Base-by-base conservation (phyloP, 106 monocot genomes). In the Platanthera zijinensis region DNA sequence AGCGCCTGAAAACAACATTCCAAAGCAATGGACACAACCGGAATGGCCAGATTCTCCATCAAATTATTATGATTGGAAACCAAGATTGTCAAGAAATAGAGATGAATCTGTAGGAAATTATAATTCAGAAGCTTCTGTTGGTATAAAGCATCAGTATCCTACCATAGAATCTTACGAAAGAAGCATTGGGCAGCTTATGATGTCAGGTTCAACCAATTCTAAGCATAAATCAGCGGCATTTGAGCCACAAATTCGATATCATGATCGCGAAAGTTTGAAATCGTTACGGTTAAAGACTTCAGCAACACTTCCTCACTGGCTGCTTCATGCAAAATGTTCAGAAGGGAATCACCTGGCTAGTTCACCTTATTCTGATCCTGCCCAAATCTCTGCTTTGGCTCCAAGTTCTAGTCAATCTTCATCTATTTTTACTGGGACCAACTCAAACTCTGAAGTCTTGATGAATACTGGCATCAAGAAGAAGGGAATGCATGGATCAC, bases 221-320 rank as follows among this genome's bases (percentile, higher is more conserved):
- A 81, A 83, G 50, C 79, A 80, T 51, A 81, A 32, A 52, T 51
- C 63, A 83, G 68, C 82, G 52, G 62, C 73, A 71, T 52, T 57
- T 64, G 19, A 64, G 18, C 77, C 76, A 15, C 63, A 82, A 7
- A 22, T 81, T 79, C 75, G 7, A 18, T 72, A 50, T 11, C 68
- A 77, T 7, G 57, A 82, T 47, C 45, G 59, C 71, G 48, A 70
- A 69, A 84, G 68, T 51, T 64, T 25, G 46, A 5, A 52, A 69
- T 45, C 51, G 50, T 52, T 68, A 67, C 68, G 49, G 11, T 5
- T 17, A 39, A 73, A 76, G 10, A 18, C 82, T 69, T 45, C 83
- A 30, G 46, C 51, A 10, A 78, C 66, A 48, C 73, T 78, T 57
- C 78, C 80, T 54, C 80, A 72, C 50, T 87, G 87, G 81, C 22